These are phyloP conservation scores for Calocybe indica DNA, from an alignment of 768 basidiomycete genomes.

Conservation along the genomic window DNA sequence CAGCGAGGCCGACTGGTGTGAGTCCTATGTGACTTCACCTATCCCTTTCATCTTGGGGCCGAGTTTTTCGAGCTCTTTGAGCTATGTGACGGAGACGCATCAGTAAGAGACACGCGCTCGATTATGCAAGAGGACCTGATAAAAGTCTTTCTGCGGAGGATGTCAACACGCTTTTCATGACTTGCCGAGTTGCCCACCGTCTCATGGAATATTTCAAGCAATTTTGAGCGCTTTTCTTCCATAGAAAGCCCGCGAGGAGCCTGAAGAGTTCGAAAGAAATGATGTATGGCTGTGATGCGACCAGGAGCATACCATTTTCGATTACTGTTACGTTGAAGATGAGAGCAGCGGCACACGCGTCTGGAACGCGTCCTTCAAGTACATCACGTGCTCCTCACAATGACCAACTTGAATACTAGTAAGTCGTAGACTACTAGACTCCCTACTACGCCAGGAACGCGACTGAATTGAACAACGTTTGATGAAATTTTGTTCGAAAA, in stretches of 20 bases:
- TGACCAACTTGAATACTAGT: too few species aligned
- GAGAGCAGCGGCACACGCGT: too few species aligned
- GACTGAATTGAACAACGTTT: too few species aligned
- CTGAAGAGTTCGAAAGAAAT: slow-evolving; percentile 22
- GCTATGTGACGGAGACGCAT: slow-evolving; percentile 27
- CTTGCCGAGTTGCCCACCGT: slow-evolving; percentile 39
- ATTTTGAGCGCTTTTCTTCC: slow-evolving; percentile 85
- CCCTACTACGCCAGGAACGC: too few species aligned
- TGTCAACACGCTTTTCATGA: not conserved
- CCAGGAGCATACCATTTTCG: too few species aligned
- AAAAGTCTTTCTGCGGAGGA: slow-evolving; percentile 70
- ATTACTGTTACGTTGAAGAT: too few species aligned
- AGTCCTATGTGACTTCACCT: slow-evolving; percentile 32
- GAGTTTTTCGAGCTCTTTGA: slow-evolving; percentile 91
- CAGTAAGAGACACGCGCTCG: not conserved
- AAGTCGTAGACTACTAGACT: too few species aligned
- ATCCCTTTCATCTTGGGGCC: slow-evolving; percentile 89
- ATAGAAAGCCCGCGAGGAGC: slow-evolving; percentile 80
- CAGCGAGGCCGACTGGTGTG: not conserved
- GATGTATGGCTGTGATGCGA: too few species aligned
- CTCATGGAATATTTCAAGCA: slow-evolving; percentile 93
- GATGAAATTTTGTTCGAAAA: too few species aligned
- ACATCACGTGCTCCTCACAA: too few species aligned
- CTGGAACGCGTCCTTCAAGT: too few species aligned
- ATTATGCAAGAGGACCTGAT: slow-evolving; percentile 36